These are phyloP conservation scores for Aspergillus sp. DNA, from an alignment of 2,329 filamentous ascomycete species.

Conservation along the genomic window DNA sequence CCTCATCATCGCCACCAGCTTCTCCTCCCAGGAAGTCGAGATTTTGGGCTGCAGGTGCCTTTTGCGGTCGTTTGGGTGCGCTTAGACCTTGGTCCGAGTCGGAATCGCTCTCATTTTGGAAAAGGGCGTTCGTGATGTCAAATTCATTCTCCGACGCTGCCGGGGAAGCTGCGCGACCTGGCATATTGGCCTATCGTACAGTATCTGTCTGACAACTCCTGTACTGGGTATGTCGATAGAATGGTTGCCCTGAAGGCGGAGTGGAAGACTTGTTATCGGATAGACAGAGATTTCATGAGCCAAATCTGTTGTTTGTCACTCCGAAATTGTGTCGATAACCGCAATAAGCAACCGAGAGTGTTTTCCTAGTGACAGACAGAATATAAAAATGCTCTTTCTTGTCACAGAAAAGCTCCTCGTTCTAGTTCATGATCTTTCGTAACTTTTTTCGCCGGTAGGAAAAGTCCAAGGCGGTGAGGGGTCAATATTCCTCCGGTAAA, in stretches of 20 bases:
- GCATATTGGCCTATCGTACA: conserved; percentile 47
- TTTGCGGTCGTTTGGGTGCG: conserved; percentile 46
- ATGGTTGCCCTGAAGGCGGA: neutral
- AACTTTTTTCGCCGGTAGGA: conserved; percentile 6
- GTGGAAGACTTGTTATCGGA: neutral
- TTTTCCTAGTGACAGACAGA: neutral
- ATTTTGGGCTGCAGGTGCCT: conserved; percentile 23
- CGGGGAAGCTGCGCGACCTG: conserved; percentile 66
- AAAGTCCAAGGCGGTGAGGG: conserved; percentile 24
- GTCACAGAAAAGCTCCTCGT: neutral
- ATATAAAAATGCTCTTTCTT: neutral
- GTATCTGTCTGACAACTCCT: neutral
- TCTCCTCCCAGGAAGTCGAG: conserved; percentile 52
- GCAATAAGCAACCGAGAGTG: neutral
- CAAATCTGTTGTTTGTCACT: no score
- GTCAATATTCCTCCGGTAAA: conserved; percentile 9
- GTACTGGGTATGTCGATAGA: neutral
- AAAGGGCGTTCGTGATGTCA: conserved; percentile 75
- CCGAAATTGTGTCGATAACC: no score
- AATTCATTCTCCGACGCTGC: conserved; percentile 81
- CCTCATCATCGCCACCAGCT: conserved; percentile 44
- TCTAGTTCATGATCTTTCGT: neutral
- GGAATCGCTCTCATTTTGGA: conserved; percentile 50
- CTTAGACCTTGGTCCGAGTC: conserved; percentile 31
- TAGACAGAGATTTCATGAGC: neutral